Evolutionary conservation across 2,329 filamentous ascomycete genomes (phyloP).

Genomic region (Calonectria pteridis): DNA sequence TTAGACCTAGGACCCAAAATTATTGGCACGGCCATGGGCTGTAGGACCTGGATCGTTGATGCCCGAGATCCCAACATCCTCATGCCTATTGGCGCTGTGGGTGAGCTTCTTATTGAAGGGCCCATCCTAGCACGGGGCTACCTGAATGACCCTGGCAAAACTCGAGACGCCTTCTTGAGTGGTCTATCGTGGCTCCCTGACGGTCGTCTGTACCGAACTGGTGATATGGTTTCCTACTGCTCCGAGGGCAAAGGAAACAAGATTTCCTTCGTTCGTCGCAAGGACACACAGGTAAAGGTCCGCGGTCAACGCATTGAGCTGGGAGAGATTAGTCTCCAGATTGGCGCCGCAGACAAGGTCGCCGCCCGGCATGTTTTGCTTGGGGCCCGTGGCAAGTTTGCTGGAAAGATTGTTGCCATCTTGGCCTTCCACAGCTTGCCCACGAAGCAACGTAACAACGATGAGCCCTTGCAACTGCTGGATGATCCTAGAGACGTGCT

Average conservation of each 20-base stretch:
- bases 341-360: background rate
- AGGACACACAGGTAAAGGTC: constrained; percentile 13
- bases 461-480: no score
- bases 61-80: constrained; percentile 1
- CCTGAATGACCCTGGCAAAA: constrained; percentile 1
- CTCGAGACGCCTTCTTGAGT: background rate
- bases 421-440: background rate
- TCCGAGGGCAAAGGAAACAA: background rate
- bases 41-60: constrained; percentile 1
- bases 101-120: constrained; percentile 13
- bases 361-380: background rate
- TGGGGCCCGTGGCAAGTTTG: background rate
- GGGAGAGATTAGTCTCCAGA: constrained; percentile 4
- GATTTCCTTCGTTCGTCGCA: constrained; percentile 2
- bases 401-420: background rate
- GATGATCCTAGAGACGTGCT: background rate
- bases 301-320: constrained; percentile 12
- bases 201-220: constrained; percentile 11
- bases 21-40: background rate
- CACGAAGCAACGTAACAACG: no score
- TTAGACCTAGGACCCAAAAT: background rate
- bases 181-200: background rate
- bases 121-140: constrained; percentile 8
- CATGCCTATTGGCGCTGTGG: constrained; percentile 1
- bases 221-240: constrained; percentile 14